Evolutionary conservation across 495 filamentous ascomycete species (phyloP).

Genomic region (Patellaria atrata): DNA sequence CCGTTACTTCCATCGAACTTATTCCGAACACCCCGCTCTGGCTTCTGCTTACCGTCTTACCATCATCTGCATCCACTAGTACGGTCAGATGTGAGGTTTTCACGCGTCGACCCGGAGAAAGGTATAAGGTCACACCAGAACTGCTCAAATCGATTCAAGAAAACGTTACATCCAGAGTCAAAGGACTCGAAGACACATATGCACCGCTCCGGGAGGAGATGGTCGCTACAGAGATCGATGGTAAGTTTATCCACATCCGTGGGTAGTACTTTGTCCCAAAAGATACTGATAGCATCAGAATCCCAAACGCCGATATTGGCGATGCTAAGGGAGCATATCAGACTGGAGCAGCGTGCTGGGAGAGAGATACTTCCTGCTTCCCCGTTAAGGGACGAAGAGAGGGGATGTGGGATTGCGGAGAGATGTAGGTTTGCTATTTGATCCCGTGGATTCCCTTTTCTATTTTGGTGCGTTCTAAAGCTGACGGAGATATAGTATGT

Average conservation of each 20-base stretch:
- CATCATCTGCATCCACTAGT: constrained; percentile 4
- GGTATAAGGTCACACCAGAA: not conserved
- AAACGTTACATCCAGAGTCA: not conserved
- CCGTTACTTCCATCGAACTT: constrained; percentile 5
- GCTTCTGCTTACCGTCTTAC: constrained; percentile 5
- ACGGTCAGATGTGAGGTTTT: constrained; percentile 8
- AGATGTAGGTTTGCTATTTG: constrained; percentile 13
- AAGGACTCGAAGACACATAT: constrained; percentile 10
- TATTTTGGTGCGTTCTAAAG: too few relatives aligned
- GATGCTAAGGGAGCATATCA: constrained; percentile 12
- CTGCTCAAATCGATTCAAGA: not conserved
- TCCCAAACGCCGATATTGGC: not conserved
- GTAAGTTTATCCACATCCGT: too few relatives aligned
- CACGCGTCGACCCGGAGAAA: not conserved
- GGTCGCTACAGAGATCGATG: too few relatives aligned
- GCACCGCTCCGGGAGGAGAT: too few relatives aligned
- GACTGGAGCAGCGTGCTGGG: constrained; percentile 10
- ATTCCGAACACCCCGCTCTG: constrained; percentile 7
- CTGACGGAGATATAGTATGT: constrained; percentile 7
- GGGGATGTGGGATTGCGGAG: constrained; percentile 11
- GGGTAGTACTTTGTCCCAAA: too few relatives aligned
- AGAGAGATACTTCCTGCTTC: constrained; percentile 9
- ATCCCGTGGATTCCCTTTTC: too few relatives aligned
- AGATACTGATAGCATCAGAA: constrained; percentile 1
- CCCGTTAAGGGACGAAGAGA: constrained; percentile 6